Evolutionary conservation across 257 asterid genomes (phyloP).

Genomic region (Craterostigma plantagineum): DNA sequence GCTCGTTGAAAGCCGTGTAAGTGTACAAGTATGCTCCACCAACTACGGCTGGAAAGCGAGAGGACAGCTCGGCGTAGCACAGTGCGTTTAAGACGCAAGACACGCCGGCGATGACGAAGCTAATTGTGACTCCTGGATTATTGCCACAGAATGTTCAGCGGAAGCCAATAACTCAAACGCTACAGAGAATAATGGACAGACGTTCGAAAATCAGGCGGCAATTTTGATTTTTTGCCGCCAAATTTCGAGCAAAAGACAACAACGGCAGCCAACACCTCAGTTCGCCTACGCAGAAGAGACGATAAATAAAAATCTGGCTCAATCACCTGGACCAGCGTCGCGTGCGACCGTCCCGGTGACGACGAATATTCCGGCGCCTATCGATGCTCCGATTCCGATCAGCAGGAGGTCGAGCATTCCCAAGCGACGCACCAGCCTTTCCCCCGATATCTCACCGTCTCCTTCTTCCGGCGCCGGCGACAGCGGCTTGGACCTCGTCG

Average conservation of each 20-base stretch:
- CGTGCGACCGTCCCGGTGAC: slow-evolving; percentile 96
- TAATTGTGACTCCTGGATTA: slow-evolving; percentile 65
- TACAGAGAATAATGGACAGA: too few relatives aligned
- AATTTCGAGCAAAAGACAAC: not conserved
- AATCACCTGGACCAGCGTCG: slow-evolving; percentile 97
- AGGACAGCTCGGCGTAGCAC: slow-evolving; percentile 83
- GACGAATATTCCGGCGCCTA: slow-evolving; percentile 92
- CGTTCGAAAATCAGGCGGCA: too few relatives aligned
- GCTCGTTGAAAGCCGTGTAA: slow-evolving; percentile 93
- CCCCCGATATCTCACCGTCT: slow-evolving; percentile 13
- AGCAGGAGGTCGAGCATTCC: slow-evolving; percentile 68
- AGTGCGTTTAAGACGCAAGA: slow-evolving; percentile 83
- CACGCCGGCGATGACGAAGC: slow-evolving; percentile 81
- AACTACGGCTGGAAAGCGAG: slow-evolving; percentile 96
- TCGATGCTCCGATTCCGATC: slow-evolving; percentile 86
- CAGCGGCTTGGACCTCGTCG: too few relatives aligned
- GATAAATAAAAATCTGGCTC: not conserved
- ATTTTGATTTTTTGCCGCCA: slow-evolving; percentile 2
- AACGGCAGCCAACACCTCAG: not conserved
- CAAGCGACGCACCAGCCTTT: slow-evolving; percentile 64
- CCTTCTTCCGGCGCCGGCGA: too few relatives aligned
- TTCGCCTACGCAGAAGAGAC: not conserved
- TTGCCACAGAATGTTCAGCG: slow-evolving; percentile 7
- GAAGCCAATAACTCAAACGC: too few relatives aligned
- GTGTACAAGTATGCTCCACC: slow-evolving; percentile 93